Percentiles rank a stretch among this genome's conserved stretches.
phyloP scores from a whole-genome alignment of 1,284 basidiomycete genomes.

The Cystobasidium sp. region DNA sequence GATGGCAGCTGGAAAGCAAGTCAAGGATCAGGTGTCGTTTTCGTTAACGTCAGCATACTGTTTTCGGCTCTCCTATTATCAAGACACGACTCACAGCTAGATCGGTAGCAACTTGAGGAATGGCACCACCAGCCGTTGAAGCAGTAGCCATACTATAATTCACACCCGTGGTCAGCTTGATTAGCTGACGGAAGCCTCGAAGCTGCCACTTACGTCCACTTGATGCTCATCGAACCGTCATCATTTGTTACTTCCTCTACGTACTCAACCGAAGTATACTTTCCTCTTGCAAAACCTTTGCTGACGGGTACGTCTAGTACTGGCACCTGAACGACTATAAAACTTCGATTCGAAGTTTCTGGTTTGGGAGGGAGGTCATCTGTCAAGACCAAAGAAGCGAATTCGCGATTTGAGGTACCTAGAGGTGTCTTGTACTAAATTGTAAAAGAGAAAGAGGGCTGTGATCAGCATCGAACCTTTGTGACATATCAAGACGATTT shows the following conservation, averaged over 20 bases:
- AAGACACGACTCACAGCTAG: constrained; percentile 30
- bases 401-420: constrained; percentile 32
- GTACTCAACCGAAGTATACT: constrained; percentile 36
- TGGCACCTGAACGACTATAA: constrained; percentile 36
- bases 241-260: constrained; percentile 21
- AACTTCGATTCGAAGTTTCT: neutral
- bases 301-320: constrained; percentile 39
- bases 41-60: no score
- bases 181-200: neutral
- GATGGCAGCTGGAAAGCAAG: constrained; percentile 35
- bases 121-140: constrained; percentile 27
- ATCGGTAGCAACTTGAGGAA: constrained; percentile 38
- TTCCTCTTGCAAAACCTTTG: constrained; percentile 34
- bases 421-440: constrained; percentile 37
- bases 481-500: neutral
- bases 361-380: constrained; percentile 3
- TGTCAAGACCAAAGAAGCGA: constrained; percentile 28
- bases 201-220: constrained; percentile 21
- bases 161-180: neutral
- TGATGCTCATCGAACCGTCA: constrained; percentile 8
- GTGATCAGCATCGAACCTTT: neutral
- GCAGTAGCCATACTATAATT: constrained; percentile 39
- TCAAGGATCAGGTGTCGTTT: no score
- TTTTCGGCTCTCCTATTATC: no score
- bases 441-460: neutral